Conservation (phyloP, 768 basidiomycete genomes). For the Macrolepiota albuminosa region DNA sequence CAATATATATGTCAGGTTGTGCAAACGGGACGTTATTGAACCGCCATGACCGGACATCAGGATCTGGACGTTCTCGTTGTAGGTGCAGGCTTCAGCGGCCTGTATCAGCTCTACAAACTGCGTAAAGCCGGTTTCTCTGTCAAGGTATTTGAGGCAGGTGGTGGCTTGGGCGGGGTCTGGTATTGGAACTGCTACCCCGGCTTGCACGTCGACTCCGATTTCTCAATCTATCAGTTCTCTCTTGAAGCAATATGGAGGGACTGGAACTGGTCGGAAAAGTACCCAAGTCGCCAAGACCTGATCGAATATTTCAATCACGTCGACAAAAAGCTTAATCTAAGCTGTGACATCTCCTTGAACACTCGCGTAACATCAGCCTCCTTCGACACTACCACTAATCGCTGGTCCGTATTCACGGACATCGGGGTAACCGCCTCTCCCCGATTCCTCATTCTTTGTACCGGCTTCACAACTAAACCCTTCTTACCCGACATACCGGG, state of each 20-base stretch:
- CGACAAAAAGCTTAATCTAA: conserved; percentile 22
- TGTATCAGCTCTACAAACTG: conserved; percentile 15
- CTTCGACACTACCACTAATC: conserved; percentile 15
- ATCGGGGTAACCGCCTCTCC: conserved; percentile 13
- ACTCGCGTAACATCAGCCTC: conserved; percentile 18
- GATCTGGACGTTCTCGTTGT: conserved; percentile 21
- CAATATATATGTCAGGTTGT: not conserved
- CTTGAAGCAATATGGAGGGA: conserved; percentile 21
- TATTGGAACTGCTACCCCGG: conserved; percentile 25
- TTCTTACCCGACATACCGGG: conserved; percentile 18
- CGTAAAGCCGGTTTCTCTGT: conserved; percentile 16
- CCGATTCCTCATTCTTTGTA: conserved; percentile 19
- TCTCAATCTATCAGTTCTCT: conserved; percentile 20
- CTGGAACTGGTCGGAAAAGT: conserved; percentile 18
- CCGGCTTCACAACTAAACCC: conserved; percentile 20
- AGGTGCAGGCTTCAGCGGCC: conserved; percentile 22
- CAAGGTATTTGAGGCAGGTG: conserved; percentile 18
- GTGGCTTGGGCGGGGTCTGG: conserved; percentile 21
- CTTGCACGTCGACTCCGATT: conserved; percentile 22
- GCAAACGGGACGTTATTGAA: not conserved
- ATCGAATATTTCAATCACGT: conserved; percentile 19
- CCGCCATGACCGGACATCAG: not conserved
- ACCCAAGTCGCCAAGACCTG: conserved; percentile 16
- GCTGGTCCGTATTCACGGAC: conserved; percentile 19
- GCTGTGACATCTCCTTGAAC: conserved; percentile 18